Base-by-base conservation (phyloP, 768 basidiomycete species). In the Macrolepiota albuminosa region DNA sequence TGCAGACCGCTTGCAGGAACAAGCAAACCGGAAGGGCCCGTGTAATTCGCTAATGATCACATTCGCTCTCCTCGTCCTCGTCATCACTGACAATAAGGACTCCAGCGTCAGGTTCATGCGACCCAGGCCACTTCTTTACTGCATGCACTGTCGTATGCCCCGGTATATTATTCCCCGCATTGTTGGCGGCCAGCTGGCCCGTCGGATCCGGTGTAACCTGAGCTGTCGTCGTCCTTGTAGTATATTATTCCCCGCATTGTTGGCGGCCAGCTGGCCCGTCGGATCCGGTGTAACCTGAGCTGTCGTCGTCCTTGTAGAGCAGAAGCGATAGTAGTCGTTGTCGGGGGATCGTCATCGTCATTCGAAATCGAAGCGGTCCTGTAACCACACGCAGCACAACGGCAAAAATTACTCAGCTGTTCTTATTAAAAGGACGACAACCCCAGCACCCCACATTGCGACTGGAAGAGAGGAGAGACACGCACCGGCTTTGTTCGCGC, bases 401-500 rank as follows among this genome's bases (percentile, higher is more conserved):
- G 58, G 61, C 57, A 58, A 56, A 58, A 58, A 61, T 58, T 56
- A 64, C 68, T 72, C 59, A 70, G 68, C 62, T 61, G 58, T 61
- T 54, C 56, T 54, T 51, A 36, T 24, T 11, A 21, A 54, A 52
- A 50, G 39, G 21, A 54, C 36, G 37, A 34, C 46, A 43, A 50
- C 54, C 64, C 64, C 56, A 53, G 61, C 57, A 51, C 37, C 49
- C 55, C 58, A 57, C 51, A 34, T 24, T 52, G 18, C 53, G 48
- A 51, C 49, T 31, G 47, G 50, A 57, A 26, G 49, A n/a, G 34
- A 50, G 47, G 42, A 31, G 43, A 31, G 39, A 40, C 42, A 83
- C 84, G 73, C 76, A 86, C 84, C 82, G 77, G 63, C 72, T 79
- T 63, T 75, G 76, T 69, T 82, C 78, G 48, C 79, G 76, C 75